Percentiles rank a stretch among this genome's conserved stretches.
Conservation (phyloP, 441 rosid genomes). For the Erodium trifolium region DNA sequence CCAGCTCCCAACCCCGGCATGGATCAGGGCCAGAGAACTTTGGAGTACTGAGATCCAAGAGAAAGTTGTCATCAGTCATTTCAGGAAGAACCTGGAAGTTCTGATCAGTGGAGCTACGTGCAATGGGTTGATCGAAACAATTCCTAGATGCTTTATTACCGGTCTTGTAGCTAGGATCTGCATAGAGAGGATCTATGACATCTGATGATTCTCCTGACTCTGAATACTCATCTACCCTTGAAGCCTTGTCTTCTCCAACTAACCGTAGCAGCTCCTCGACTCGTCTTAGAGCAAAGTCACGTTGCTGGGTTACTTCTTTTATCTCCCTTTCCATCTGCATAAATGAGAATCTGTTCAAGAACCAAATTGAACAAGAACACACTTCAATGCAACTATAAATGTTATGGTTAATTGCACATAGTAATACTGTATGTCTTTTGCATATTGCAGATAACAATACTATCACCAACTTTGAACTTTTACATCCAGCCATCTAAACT, state of each 20-base stretch:
- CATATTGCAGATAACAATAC: too few species aligned
- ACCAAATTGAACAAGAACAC: not conserved
- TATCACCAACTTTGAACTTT: too few species aligned
- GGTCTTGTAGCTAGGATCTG: constrained; percentile 7
- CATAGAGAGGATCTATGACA: constrained; percentile 6
- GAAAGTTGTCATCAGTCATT: not conserved
- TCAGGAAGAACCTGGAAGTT: constrained; percentile 8
- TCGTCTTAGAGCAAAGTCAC: constrained; percentile 49
- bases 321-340: constrained; percentile 67
- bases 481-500: too few species aligned
- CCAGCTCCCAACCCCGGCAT: not conserved
- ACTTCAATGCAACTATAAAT: too few species aligned
- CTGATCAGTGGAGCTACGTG: not conserved
- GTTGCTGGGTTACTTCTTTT: constrained; percentile 40
- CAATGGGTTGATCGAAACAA: not conserved
- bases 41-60: not conserved
- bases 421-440: too few species aligned
- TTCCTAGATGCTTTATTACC: not conserved
- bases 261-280: constrained; percentile 48
- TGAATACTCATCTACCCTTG: constrained; percentile 17
- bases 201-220: constrained; percentile 3
- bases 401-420: too few species aligned
- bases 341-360: not conserved
- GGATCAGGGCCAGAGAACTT: not conserved
- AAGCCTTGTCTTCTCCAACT: constrained; percentile 36